Base-by-base conservation (phyloP, 2,329 filamentous ascomycete species). In the Nothomitra cinnamomea region DNA sequence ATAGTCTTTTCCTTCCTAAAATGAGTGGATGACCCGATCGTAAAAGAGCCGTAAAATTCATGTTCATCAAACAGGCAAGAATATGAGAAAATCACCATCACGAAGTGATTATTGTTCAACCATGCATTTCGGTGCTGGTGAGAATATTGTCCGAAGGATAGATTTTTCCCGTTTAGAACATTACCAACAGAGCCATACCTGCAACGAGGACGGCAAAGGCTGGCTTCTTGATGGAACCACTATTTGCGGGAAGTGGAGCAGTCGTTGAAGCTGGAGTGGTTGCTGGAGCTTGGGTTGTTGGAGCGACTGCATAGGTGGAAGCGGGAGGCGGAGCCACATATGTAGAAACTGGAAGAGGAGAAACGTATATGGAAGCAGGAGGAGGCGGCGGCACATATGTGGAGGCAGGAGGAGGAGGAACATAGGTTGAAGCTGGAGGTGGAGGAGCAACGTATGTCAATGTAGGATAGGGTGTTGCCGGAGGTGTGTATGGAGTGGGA, bases 101-200 rank as follows among this genome's bases (percentile, higher is more conserved):
- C 28, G n/a, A n/a, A 32, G 28, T 32, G 28, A 32, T 32, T 10
- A 32, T 32, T 10, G 28, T 32, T 10, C 28, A 32, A 32, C 28
- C 10, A 32, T 10, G 28, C 28, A 10, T 32, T 32, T 32, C 10
- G 10, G 28, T 10, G 10, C 28, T 32, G 28, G 28, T 32, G 10
- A 32, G 28, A 10, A n/a, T 10, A 10, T 10, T 32, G 4, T 32
- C 28, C 28, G 28, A 10, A 10, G 28, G 28, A 32, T 32, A 32
- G 28, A 32, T 32, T 6, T n/a, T 17, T 49, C 12, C 10, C 13
- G n/a, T 35, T 28, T 49, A 49, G 45, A 49, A 35, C 19, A 64
- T 54, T 42, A 59, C 64, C 22, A 64, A 48, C 28, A 64, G 28
- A 42, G 58, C 63, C 55, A 64, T 58, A 13, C 56, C 61, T 38